phyloP scores from a whole-genome alignment of 1,284 basidiomycete species.

The Pascua guehoae region DNA sequence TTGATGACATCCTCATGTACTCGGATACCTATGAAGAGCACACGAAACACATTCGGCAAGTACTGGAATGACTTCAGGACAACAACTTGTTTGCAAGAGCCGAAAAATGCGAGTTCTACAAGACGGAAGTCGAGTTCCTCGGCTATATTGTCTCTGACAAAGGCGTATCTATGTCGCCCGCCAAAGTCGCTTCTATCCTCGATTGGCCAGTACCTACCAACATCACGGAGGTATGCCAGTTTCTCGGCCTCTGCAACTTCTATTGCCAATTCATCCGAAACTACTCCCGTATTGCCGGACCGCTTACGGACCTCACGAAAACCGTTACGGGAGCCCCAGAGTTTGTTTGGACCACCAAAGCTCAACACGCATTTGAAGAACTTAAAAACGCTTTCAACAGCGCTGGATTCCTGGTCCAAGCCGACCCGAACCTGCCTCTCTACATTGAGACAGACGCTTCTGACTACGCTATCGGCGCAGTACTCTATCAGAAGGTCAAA shows the following conservation, averaged over 20 bases:
- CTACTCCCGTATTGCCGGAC: conserved; percentile 40
- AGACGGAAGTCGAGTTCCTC: conserved; percentile 42
- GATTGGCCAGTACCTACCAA: conserved; percentile 49
- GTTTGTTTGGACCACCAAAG: conserved; percentile 29
- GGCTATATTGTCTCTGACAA: conserved; percentile 51
- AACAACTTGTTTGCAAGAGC: conserved; percentile 44
- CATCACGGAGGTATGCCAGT: conserved; percentile 43
- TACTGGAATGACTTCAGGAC: conserved; percentile 44
- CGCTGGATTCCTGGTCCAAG: too few species aligned
- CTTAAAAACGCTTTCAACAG: conserved; percentile 47
- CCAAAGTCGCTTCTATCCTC: conserved; percentile 48
- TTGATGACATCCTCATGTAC: conserved; percentile 50
- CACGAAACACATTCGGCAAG: conserved; percentile 20
- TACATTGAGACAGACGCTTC: conserved; percentile 42
- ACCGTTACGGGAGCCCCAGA: conserved; percentile 25
- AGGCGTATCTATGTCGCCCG: too few species aligned
- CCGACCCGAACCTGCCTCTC: not conserved
- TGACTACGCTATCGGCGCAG: conserved; percentile 31
- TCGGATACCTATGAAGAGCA: conserved; percentile 51
- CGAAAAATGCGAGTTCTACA: conserved; percentile 49
- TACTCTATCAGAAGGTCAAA: conserved; percentile 33
- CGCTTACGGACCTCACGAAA: conserved; percentile 28
- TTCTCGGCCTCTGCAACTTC: conserved; percentile 52
- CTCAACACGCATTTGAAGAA: conserved; percentile 45
- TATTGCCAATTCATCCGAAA: conserved; percentile 49